phyloP scores from a whole-genome alignment of 2,329 filamentous ascomycete species.

The Fusarium sp. region DNA sequence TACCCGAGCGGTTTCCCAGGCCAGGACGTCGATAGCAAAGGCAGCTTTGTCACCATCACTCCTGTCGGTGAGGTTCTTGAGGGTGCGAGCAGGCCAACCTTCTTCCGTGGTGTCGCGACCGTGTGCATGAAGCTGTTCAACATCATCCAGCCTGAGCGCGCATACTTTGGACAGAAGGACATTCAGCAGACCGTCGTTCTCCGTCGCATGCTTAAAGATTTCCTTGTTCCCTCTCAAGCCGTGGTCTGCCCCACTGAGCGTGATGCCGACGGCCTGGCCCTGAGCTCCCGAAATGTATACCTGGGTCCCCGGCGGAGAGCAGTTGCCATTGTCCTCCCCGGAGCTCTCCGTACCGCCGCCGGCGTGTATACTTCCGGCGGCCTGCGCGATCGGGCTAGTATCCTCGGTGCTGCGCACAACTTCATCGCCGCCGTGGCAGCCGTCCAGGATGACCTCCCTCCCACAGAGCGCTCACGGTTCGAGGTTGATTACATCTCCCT shows the following conservation, averaged over 20 bases:
- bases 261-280: conserved; percentile 83
- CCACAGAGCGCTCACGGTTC: conserved; percentile 73
- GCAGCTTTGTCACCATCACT: conserved; percentile 91
- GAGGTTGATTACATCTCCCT: conserved; percentile 94
- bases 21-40: conserved; percentile 78
- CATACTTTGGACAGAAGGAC: conserved; percentile 98
- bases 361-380: conserved; percentile 67
- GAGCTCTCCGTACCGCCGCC: conserved; percentile 77
- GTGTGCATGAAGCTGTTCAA: conserved; percentile 85
- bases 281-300: conserved; percentile 95
- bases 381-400: conserved; percentile 65
- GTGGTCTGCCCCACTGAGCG: conserved; percentile 79
- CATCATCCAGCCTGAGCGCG: conserved; percentile 69
- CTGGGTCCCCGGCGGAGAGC: conserved; percentile 79
- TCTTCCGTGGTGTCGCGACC: conserved; percentile 95
- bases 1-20: conserved; percentile 84
- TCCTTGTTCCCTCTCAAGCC: conserved; percentile 81
- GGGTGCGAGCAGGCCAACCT: conserved; percentile 87
- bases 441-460: conserved; percentile 70
- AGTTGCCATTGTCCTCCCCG: conserved; percentile 77
- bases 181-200: conserved; percentile 96
- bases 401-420: conserved; percentile 77
- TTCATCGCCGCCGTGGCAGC: conserved; percentile 65
- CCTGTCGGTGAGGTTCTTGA: conserved; percentile 85
- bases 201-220: conserved; percentile 86